Conservation (phyloP, 495 filamentous ascomycete genomes). For the Podospora pseudoanserina region DNA sequence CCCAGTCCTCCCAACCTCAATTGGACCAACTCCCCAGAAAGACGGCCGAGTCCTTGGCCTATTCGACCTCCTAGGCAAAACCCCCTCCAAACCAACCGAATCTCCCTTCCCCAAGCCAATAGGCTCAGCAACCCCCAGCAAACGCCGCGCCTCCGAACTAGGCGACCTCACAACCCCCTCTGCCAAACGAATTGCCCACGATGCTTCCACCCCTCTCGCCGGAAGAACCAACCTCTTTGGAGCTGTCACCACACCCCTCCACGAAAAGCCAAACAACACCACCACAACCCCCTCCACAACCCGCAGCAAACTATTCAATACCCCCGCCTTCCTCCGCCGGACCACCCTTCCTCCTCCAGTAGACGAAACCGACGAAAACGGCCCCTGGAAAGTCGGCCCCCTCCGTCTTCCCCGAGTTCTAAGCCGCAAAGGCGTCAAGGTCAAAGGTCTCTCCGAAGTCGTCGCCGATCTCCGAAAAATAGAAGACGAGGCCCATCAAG, state of each 20-base stretch:
- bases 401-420: conserved; percentile 60
- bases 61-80: conserved; percentile 78
- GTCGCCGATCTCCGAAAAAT: conserved; percentile 73
- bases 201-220: conserved; percentile 42
- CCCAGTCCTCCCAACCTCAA: conserved; percentile 48
- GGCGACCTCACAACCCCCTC: conserved; percentile 8
- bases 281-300: conserved; percentile 39
- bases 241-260: conserved; percentile 1
- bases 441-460: conserved; percentile 67
- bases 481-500: conserved; percentile 71
- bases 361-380: conserved; percentile 42
- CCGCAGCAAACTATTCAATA: conserved; percentile 33
- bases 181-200: neutral
- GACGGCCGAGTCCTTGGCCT: conserved; percentile 83
- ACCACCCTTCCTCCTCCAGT: conserved; percentile 41
- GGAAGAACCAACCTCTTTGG: conserved; percentile 51
- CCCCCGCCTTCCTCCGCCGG: conserved; percentile 65
- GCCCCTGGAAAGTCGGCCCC: conserved; percentile 46
- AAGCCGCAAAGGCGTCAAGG: conserved; percentile 47
- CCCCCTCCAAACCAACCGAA: conserved; percentile 29
- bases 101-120: conserved; percentile 33
- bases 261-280: conserved; percentile 54
- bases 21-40: conserved; percentile 89
- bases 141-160: conserved; percentile 17
- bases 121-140: conserved; percentile 38